These are phyloP conservation scores for Pichia sorboxylosa DNA, from an alignment of 1,139 yeast species.

Conservation along the genomic window DNA sequence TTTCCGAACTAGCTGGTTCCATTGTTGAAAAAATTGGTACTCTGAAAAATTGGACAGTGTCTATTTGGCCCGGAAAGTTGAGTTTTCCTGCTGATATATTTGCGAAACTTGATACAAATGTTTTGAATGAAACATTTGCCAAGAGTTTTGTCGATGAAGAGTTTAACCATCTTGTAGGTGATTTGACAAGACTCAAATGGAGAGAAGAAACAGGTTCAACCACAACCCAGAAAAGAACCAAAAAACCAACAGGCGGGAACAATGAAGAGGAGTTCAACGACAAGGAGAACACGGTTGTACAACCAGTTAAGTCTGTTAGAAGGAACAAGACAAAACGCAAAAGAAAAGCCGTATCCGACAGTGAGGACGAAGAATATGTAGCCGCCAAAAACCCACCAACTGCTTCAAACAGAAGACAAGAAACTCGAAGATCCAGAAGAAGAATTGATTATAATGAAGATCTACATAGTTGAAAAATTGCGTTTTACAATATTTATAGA, in stretches of 20 bases:
- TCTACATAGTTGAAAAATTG: too few relatives aligned
- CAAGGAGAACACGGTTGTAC: too few relatives aligned
- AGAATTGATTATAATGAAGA: too few relatives aligned
- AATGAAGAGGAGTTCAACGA: constrained; percentile 1
- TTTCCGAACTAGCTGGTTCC: constrained; percentile 67
- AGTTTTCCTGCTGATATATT: constrained; percentile 57
- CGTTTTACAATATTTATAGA: too few relatives aligned
- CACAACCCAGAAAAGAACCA: too few relatives aligned
- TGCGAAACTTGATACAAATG: constrained; percentile 21
- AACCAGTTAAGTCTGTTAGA: too few relatives aligned
- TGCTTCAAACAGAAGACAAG: too few relatives aligned
- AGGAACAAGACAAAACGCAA: too few relatives aligned
- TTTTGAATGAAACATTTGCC: constrained; percentile 2
- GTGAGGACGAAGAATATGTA: too few relatives aligned
- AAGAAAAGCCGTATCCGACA: too few relatives aligned
- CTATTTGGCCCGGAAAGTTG: constrained; percentile 74
- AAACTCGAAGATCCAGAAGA: too few relatives aligned
- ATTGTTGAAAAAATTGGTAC: constrained; percentile 50
- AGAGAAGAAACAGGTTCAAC: constrained; percentile 5
- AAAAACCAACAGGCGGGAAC: not conserved
- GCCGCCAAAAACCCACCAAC: too few relatives aligned
- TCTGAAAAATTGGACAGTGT: constrained; percentile 52
- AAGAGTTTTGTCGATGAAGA: constrained; percentile 6
- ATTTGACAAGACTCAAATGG: constrained; percentile 8
- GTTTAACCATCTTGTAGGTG: constrained; percentile 1